Evolutionary conservation across 495 filamentous ascomycete species (phyloP).

Genomic region (Aspergillus sparsus): DNA sequence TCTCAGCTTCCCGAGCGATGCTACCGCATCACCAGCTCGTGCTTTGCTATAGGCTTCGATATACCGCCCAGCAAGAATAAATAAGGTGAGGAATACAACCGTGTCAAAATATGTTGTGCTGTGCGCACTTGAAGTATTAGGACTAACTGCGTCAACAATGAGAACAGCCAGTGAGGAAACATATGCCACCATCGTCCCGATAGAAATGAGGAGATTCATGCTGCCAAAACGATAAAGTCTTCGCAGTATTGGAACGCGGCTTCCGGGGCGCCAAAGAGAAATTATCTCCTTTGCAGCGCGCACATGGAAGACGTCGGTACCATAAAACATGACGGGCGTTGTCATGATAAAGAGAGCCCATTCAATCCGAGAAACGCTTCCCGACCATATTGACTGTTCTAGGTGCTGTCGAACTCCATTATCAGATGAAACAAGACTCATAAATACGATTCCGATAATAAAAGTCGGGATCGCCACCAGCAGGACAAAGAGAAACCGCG

Average conservation of each 20-base stretch:
- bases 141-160: conserved; percentile 61
- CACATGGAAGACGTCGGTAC: conserved; percentile 82
- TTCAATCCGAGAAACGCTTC: conserved; percentile 73
- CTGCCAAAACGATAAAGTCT: conserved; percentile 92
- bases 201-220: conserved; percentile 92
- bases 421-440: conserved; percentile 68
- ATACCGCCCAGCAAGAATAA: conserved; percentile 77
- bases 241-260: conserved; percentile 69
- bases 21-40: conserved; percentile 85
- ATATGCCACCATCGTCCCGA: conserved; percentile 89
- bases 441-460: conserved; percentile 86
- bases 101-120: conserved; percentile 86
- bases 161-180: conserved; percentile 79
- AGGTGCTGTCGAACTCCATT: conserved; percentile 61
- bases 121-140: conserved; percentile 39
- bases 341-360: conserved; percentile 84
- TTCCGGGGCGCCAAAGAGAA: conserved; percentile 78
- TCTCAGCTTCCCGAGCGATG: conserved; percentile 72
- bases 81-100: conserved; percentile 90
- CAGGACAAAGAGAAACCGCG: conserved; percentile 70
- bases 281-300: conserved; percentile 77
- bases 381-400: conserved; percentile 67
- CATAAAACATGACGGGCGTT: conserved; percentile 87
- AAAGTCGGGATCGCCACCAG: conserved; percentile 81
- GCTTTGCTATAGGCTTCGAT: conserved; percentile 94